Percentiles rank a stretch among this genome's conserved stretches.
These are phyloP conservation scores for Cercophora newfieldiana DNA, from an alignment of 495 filamentous ascomycete species.

Conservation along the genomic window DNA sequence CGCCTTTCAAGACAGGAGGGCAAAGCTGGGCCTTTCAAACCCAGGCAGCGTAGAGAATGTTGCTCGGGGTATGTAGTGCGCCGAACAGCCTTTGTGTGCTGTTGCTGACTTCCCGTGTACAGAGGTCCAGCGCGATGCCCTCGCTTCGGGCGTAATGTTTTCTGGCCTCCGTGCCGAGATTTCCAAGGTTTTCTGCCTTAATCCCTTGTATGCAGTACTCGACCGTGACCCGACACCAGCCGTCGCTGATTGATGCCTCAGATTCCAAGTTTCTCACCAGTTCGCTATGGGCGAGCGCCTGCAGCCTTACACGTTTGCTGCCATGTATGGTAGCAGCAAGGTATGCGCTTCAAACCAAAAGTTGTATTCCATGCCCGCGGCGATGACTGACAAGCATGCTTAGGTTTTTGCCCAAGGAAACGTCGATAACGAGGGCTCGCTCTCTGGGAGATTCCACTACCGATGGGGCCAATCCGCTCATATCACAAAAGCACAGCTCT, in stretches of 20 bases:
- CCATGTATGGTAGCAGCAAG: slow-evolving; percentile 87
- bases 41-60: slow-evolving; percentile 92
- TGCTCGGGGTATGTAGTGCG: slow-evolving; percentile 51
- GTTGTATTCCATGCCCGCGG: background rate
- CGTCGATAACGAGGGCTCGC: slow-evolving; percentile 82
- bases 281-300: slow-evolving; percentile 89
- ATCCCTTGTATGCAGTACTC: slow-evolving; percentile 57
- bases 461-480: slow-evolving; percentile 71
- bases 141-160: slow-evolving; percentile 94
- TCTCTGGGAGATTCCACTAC: slow-evolving; percentile 85
- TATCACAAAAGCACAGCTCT: slow-evolving; percentile 78
- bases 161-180: slow-evolving; percentile 90
- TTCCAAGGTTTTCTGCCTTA: slow-evolving; percentile 90
- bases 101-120: slow-evolving; percentile 19
- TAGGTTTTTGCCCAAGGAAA: slow-evolving; percentile 95
- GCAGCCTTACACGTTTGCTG: slow-evolving; percentile 91
- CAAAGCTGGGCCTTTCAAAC: slow-evolving; percentile 82
- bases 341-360: too few relatives aligned
- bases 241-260: slow-evolving; percentile 17
- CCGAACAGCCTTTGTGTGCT: background rate
- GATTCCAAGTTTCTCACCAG: slow-evolving; percentile 94
- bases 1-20: slow-evolving; percentile 81
- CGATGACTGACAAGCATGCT: slow-evolving; percentile 7
- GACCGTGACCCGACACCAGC: background rate
- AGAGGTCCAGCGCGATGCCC: slow-evolving; percentile 93